Conservation (phyloP, 1,284 basidiomycete species). For the Trichosporon sp. region DNA sequence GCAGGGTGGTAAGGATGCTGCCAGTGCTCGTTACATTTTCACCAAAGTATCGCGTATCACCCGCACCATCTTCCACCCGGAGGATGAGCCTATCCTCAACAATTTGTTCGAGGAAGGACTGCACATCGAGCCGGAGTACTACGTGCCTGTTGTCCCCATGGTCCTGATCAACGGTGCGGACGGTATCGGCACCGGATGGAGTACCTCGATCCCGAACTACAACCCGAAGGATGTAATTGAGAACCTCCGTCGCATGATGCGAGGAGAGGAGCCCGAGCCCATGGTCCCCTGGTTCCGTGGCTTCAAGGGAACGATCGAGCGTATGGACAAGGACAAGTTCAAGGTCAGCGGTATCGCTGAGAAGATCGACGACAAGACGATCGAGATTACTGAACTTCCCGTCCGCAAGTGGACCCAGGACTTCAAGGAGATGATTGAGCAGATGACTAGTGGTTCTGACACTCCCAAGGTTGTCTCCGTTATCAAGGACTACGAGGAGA, state of each 20-base stretch:
- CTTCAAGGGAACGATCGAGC: constrained; percentile 83
- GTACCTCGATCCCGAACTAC: constrained; percentile 88
- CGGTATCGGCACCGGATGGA: constrained; percentile 99
- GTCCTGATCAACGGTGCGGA: constrained; percentile 93
- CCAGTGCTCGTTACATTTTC: constrained; percentile 95
- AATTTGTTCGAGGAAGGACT: constrained; percentile 86
- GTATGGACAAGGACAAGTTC: constrained; percentile 79
- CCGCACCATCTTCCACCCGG: constrained; percentile 75
- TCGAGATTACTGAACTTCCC: constrained; percentile 95
- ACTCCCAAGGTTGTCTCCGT: constrained; percentile 64
- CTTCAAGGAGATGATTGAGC: constrained; percentile 89
- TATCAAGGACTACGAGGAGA: constrained; percentile 88
- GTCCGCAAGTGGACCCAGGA: constrained; percentile 92
- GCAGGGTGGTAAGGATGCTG: constrained; percentile 90
- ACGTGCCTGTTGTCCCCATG: constrained; percentile 86
- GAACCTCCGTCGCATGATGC: constrained; percentile 86
- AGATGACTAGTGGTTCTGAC: constrained; percentile 61
- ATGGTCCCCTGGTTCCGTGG: constrained; percentile 99
- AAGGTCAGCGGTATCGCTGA: constrained; percentile 75
- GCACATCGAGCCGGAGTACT: constrained; percentile 91
- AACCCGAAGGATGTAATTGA: constrained; percentile 89
- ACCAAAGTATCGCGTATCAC: constrained; percentile 80
- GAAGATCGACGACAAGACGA: constrained; percentile 81
- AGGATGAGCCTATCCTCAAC: constrained; percentile 82
- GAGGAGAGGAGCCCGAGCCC: constrained; percentile 75